Evolutionary conservation across 306 rosid species (phyloP), one percentile per base, ranked within the genome.

Genomic region (Trifolium fragiferum): DNA sequence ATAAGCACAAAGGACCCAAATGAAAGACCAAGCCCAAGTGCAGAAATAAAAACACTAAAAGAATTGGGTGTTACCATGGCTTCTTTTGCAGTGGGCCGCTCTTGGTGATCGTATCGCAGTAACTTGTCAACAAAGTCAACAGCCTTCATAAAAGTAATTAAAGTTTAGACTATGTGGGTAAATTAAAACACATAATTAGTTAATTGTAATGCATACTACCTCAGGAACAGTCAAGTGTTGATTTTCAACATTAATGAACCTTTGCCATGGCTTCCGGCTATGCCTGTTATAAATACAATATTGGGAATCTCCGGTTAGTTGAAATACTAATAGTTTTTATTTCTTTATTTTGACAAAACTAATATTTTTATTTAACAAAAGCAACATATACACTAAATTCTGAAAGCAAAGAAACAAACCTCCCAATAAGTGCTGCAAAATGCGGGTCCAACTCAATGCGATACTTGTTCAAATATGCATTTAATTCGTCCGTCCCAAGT

Each of bases 61-160:
- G 51, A 80, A 19, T 15, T 19, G 10, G 68, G 25, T 33, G 51
- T 83, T 86, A 93, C 98, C 98, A 93, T 90, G 72, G 97, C 98
- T 90, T 93, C 98, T 81, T 87, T 93, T 47, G 98, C 97, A 43
- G 98, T 90, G 15, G 92, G 98, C 38, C 98, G 88, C 66, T 93
- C 98, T 85, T 89, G 98, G 88, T 93, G 96, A 84, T 93, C 98
- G 75, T 90, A 93, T 3, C 85, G 90, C 23, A 93, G 82, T 63
- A 93, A 81, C 83, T 82, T 93, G 87, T 93, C 98, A 32, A 89
- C 88, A 79, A 93, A 93, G 81, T 93, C 96, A 61, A 93, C 73
- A 32, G 98, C 98, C 98, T 93, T 60, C 27, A 15, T 59, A 70
- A 18, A 77, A 55, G 62, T 25, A 35, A 55, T 2, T 2, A 10